Evolutionary conservation across 345 rosid genomes (phyloP).

Genomic region (Melaleuca alternifolia): DNA sequence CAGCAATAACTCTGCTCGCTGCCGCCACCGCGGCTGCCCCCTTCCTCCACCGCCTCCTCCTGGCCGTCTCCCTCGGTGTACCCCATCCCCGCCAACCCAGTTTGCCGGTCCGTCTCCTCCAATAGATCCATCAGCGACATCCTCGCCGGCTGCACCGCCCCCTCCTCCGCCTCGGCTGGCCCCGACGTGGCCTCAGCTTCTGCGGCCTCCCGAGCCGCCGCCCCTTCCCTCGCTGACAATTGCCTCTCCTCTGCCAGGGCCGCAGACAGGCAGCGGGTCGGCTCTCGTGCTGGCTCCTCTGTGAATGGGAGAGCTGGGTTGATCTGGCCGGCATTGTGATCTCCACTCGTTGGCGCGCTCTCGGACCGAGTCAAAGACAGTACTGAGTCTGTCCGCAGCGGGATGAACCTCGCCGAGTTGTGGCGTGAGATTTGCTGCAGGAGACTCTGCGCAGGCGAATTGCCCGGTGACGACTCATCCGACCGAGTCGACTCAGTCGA

Average conservation of each 20-base stretch:
- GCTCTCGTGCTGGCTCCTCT: conserved; percentile 18
- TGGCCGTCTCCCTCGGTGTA: conserved; percentile 23
- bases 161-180: conserved; percentile 2
- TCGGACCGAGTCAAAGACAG: background rate
- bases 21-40: background rate
- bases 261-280: conserved; percentile 19
- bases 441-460: conserved; percentile 5
- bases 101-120: conserved; percentile 70
- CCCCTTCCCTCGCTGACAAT: conserved; percentile 63
- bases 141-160: conserved; percentile 27
- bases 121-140: conserved; percentile 86
- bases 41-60: conserved; percentile 20
- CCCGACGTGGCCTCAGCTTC: background rate
- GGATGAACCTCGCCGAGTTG: conserved; percentile 25
- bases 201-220: conserved; percentile 4
- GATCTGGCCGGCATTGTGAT: background rate
- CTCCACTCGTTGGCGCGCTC: background rate
- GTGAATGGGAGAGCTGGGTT: background rate
- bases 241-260: conserved; percentile 53
- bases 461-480: conserved; percentile 18
- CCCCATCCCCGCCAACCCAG: conserved; percentile 50
- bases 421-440: conserved; percentile 37
- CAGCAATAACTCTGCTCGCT: conserved; percentile 53
- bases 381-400: background rate
- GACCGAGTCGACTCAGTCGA: conserved; percentile 5